Base-by-base conservation (phyloP, 768 basidiomycete genomes). In the Coprinopsis cinerea region DNA sequence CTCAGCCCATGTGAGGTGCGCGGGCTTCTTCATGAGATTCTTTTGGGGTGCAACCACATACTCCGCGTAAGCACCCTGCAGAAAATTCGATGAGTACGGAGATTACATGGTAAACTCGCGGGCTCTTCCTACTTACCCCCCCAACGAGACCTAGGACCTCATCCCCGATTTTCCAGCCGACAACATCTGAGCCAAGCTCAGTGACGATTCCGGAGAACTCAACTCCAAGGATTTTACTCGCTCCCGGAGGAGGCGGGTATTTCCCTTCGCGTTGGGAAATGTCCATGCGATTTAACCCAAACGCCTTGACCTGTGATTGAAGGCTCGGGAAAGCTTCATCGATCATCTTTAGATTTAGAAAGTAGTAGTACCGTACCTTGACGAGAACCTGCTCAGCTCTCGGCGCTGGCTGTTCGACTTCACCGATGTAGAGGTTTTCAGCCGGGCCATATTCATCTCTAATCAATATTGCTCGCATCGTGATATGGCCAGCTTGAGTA, bases 271-370 rank as follows among this genome's bases (percentile, higher is more conserved):
- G 78, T 63, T 90, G 92, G 4, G 55, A 45, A 47, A 91, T 73
- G 60, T 94, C 92, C 90, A 90, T 84, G 25, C 92, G 77, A 66
- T 94, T 94, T 52, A 94, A 66, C n/a, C 90, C 89, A 62, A 94
- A 93, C 1, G 84, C 84, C 63, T 79, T 81, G 59, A 88, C 74
- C 86, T 90, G 54, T 14, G 25, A 47, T 18, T 51, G 34, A 47
- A 39, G n/a, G n/a, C n/a, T n/a, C n/a, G n/a, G n/a, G n/a, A n/a
- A n/a, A n/a, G n/a, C n/a, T n/a, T n/a, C n/a, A n/a, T n/a, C n/a
- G n/a, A n/a, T 34, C 30, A 42, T 44, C 14, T 47, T 27, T 47
- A 13, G 22, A 15, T 25, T 27, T 25, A 39, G 32, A 51, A 40
- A 49, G 28, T 24, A 18, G 22, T 23, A 23, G 15, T n/a, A 22